Conservation (phyloP, 129 eudicot species). For the Pseudognaphalium luteoalbum region DNA sequence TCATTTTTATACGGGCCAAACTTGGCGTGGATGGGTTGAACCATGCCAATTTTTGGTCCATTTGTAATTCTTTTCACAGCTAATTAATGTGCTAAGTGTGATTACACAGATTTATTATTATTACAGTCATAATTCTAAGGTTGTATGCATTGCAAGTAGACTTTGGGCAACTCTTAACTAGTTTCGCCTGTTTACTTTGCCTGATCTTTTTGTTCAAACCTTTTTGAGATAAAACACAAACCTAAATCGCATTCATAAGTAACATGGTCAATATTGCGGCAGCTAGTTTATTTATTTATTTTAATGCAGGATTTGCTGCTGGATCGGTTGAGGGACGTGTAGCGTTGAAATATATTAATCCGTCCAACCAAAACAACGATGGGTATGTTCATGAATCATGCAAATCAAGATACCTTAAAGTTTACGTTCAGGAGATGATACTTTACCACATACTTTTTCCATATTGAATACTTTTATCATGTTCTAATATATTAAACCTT, state of each 20-base stretch:
- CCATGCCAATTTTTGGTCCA: not conserved
- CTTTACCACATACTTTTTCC: slow-evolving; percentile 9
- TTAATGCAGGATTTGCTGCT: slow-evolving; percentile 71
- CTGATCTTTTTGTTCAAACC: not conserved
- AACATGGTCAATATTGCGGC: not conserved
- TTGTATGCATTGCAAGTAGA: not conserved
- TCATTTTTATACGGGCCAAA: not conserved
- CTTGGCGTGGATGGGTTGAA: not conserved
- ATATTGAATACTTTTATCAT: slow-evolving; percentile 13
- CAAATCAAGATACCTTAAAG: slow-evolving; percentile 3
- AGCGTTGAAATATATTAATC: slow-evolving; percentile 49
- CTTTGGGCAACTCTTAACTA: not conserved
- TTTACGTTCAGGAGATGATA: not conserved
- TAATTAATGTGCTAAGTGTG: not conserved
- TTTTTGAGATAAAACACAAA: not conserved
- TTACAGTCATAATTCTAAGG: not conserved
- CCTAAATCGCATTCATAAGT: not conserved
- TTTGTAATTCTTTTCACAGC: not conserved
- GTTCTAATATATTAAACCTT: not conserved
- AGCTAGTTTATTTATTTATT: not conserved
- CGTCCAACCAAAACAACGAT: slow-evolving; percentile 44
- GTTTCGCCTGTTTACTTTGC: not conserved
- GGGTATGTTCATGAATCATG: slow-evolving; percentile 56
- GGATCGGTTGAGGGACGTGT: slow-evolving; percentile 95
- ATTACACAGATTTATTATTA: not conserved